Percentiles rank a stretch among this genome's conserved stretches.
Conservation (phyloP, 441 rosid genomes). For the Pelargonium fulgidum region DNA sequence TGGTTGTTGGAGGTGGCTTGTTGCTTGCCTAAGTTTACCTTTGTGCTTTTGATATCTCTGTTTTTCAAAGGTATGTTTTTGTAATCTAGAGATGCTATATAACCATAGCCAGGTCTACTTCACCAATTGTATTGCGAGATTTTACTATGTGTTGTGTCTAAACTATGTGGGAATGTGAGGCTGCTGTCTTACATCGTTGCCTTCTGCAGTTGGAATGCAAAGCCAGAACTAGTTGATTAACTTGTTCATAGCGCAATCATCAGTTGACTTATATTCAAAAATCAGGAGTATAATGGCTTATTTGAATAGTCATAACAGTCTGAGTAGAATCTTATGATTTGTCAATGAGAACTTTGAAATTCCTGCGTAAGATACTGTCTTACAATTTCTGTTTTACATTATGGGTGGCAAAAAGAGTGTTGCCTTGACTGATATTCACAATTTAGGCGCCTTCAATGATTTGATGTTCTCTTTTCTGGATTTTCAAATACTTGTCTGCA, state of each 20-base stretch:
- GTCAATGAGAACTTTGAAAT: too few relatives aligned
- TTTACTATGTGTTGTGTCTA: background rate
- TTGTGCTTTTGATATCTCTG: background rate
- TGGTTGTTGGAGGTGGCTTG: background rate
- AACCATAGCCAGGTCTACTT: background rate
- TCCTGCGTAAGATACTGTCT: background rate
- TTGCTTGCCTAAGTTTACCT: background rate
- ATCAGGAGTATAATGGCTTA: background rate
- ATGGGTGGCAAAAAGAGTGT: background rate
- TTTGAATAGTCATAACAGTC: background rate
- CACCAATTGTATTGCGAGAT: background rate
- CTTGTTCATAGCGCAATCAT: background rate
- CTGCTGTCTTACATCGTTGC: background rate
- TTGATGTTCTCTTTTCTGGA: background rate
- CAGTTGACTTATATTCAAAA: background rate
- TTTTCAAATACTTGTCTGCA: constrained; percentile 16
- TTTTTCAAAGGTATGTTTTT: background rate
- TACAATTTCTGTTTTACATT: background rate
- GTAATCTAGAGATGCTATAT: background rate
- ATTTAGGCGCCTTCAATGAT: background rate
- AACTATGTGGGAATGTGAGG: background rate
- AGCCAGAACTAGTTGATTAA: background rate
- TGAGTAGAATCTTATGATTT: background rate
- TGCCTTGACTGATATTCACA: background rate
- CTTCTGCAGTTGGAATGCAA: background rate